Evolutionary conservation across 2,329 filamentous ascomycete genomes (phyloP).

Genomic region (Ophioceras dolichostomum): DNA sequence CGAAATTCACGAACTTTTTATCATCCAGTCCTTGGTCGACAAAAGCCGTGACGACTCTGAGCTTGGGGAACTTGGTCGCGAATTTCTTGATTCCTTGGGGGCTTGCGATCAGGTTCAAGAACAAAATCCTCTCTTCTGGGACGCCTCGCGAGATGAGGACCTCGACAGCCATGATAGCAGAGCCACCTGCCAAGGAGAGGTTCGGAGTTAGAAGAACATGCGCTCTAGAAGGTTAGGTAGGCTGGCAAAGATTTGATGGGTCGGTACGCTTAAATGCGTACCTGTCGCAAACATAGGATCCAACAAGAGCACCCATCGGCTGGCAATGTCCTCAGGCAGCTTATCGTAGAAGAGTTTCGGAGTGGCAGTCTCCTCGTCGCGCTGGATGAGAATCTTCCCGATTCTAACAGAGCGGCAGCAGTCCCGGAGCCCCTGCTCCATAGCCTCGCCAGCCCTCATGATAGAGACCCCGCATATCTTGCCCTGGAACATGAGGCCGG

Average conservation of each 20-base stretch:
- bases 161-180: constrained; percentile 93
- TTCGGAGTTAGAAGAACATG: too few relatives aligned
- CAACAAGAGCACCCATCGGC: constrained; percentile 84
- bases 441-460: constrained; percentile 95
- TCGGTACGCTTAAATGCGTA: too few relatives aligned
- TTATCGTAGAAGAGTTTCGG: constrained; percentile 98
- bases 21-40: constrained; percentile 89
- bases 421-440: constrained; percentile 94
- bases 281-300: constrained; percentile 99
- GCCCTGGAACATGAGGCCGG: constrained; percentile 87
- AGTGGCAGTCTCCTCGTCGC: constrained; percentile 86
- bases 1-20: constrained; percentile 72
- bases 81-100: constrained; percentile 86
- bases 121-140: constrained; percentile 87
- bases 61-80: constrained; percentile 74
- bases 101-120: constrained; percentile 95
- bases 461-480: constrained; percentile 98
- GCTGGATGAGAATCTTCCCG: constrained; percentile 95
- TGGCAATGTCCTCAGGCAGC: constrained; percentile 82
- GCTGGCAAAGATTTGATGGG: too few relatives aligned
- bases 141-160: constrained; percentile 84
- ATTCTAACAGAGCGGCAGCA: constrained; percentile 97
- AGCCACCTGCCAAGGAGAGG: constrained; percentile 52
- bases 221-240: background rate
- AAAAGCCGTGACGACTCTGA: constrained; percentile 90